Conservation (phyloP, 2,329 filamentous ascomycete genomes). For the Seiridium unicorne region DNA sequence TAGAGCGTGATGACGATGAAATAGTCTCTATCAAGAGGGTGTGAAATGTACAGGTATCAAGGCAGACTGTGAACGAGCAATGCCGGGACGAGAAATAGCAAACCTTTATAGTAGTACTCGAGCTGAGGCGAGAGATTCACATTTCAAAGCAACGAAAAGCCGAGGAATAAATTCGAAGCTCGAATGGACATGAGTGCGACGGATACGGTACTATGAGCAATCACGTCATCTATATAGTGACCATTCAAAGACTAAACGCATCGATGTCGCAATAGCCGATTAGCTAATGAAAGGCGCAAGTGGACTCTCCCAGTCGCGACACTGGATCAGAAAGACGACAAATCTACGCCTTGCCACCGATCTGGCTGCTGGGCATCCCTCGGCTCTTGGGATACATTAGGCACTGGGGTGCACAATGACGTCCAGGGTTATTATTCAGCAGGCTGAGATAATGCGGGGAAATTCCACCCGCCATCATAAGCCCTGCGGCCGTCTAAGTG, state of each 20-base stretch:
- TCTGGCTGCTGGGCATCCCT: neutral
- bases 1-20: too few species aligned
- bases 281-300: neutral
- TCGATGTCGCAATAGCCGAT: conserved; percentile 1
- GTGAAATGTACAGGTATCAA: too few species aligned
- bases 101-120: neutral
- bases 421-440: conserved; percentile 1
- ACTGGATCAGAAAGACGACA: neutral
- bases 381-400: neutral
- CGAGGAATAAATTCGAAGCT: neutral
- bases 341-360: neutral
- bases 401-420: neutral
- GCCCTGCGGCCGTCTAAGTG: neutral
- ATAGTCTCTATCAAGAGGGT: too few species aligned
- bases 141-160: conserved; percentile 8
- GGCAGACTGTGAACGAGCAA: too few species aligned
- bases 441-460: conserved; percentile 4
- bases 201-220: neutral
- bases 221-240: conserved; percentile 6
- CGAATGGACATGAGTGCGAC: neutral
- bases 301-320: too few species aligned
- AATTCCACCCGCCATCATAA: neutral
- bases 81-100: too few species aligned
- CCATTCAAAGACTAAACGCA: neutral
- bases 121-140: neutral